Evolutionary conservation across 306 rosid species (phyloP).

Genomic region (Ormosia emarginata): DNA sequence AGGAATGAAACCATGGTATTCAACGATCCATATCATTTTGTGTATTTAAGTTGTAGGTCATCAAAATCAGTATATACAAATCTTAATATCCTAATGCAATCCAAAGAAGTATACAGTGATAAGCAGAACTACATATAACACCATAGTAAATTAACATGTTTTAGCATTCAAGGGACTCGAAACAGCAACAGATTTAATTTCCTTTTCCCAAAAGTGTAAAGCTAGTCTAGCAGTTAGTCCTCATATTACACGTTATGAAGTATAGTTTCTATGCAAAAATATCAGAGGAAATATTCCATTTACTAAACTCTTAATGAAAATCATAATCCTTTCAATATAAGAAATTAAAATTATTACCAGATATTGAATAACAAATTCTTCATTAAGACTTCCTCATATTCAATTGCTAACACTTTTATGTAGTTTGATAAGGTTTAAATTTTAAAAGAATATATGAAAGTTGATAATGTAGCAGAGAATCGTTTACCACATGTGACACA

Average conservation of each 20-base stretch:
- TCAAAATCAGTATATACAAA: conserved; percentile 29
- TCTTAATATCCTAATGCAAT: no score
- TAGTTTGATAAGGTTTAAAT: no score
- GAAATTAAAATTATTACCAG: no score
- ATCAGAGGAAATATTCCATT: not conserved
- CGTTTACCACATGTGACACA: no score
- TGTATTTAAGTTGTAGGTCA: conserved; percentile 28
- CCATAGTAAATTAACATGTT: not conserved
- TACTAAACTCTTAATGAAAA: not conserved
- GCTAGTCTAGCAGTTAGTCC: not conserved
- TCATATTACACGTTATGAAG: not conserved
- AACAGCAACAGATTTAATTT: no score
- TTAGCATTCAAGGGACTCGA: not conserved
- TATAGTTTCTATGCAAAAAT: not conserved
- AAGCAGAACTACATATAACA: not conserved
- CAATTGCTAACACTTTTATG: not conserved
- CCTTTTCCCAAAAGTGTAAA: not conserved
- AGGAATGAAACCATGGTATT: conserved; percentile 64
- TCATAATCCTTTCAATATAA: no score
- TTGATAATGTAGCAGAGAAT: no score
- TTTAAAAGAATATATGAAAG: no score
- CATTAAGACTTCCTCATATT: not conserved
- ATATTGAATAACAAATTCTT: not conserved
- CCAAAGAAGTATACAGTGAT: not conserved
- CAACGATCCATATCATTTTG: conserved; percentile 55